Percentiles rank a stretch among this genome's conserved stretches.
Conservation (phyloP, 2,329 filamentous ascomycete genomes). For the Fusarium sp. region DNA sequence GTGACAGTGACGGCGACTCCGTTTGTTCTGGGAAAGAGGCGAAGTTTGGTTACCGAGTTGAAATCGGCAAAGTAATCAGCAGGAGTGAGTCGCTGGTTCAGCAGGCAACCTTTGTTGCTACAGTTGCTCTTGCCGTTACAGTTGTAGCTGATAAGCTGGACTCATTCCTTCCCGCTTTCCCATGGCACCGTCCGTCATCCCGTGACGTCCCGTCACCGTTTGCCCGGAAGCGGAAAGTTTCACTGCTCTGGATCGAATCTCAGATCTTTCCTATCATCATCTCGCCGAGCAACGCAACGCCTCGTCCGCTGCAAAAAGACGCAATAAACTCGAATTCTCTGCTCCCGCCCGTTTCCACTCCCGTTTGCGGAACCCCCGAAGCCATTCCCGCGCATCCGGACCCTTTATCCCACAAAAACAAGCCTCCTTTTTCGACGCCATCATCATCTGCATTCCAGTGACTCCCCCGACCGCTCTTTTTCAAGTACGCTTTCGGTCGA, state of each 20-base stretch:
- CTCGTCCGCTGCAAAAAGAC: background rate
- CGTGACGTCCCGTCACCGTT: constrained; percentile 33
- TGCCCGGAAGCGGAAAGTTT: constrained; percentile 12
- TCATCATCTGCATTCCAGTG: constrained; percentile 38
- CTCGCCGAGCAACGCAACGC: background rate
- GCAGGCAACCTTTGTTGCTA: background rate
- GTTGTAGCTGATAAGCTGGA: background rate
- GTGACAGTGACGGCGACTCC: background rate
- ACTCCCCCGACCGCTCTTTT: constrained; percentile 20
- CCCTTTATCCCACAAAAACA: constrained; percentile 4
- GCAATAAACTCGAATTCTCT: background rate
- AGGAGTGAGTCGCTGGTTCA: background rate
- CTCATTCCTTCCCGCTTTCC: constrained; percentile 11
- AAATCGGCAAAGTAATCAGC: background rate
- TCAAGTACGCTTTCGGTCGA: constrained; percentile 17
- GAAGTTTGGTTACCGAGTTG: constrained; percentile 9
- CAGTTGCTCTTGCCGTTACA: background rate
- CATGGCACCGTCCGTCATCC: constrained; percentile 20
- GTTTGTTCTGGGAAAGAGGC: background rate
- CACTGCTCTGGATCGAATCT: background rate
- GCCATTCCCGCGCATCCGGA: constrained; percentile 10
- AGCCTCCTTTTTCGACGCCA: background rate
- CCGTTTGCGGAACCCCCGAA: constrained; percentile 33
- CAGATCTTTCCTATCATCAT: background rate
- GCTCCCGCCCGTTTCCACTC: constrained; percentile 16